A percentile compares a stretch with the other conserved stretches of the same genome.
phyloP scores from a whole-genome alignment of 2,329 filamentous ascomycete genomes.

The Cordyceps cateniannulata region DNA sequence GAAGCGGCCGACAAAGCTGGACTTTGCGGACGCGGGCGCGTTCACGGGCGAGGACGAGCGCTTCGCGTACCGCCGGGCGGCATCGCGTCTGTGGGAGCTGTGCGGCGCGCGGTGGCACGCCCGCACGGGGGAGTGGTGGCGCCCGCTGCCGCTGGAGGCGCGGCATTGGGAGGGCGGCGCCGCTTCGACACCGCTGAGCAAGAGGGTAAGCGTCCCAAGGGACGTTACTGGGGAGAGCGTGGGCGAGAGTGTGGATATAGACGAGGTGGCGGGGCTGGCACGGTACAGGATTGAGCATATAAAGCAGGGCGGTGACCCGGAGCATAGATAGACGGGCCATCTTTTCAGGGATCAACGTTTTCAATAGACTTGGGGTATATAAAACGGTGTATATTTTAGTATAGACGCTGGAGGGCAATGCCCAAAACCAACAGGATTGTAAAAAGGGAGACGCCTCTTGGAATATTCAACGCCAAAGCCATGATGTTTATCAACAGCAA shows the following conservation, averaged over 20 bases:
- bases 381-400: background rate
- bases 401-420: background rate
- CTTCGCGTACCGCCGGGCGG: constrained; percentile 73
- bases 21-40: constrained; percentile 61
- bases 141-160: constrained; percentile 55
- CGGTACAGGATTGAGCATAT: constrained; percentile 31
- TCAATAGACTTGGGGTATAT: background rate
- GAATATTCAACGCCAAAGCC: constrained; percentile 5
- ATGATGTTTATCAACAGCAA: background rate
- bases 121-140: constrained; percentile 62
- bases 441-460: background rate
- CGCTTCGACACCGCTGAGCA: constrained; percentile 19
- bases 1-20: constrained; percentile 29
- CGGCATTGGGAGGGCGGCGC: constrained; percentile 57
- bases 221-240: constrained; percentile 24
- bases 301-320: constrained; percentile 20
- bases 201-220: constrained; percentile 3
- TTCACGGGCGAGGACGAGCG: constrained; percentile 77
- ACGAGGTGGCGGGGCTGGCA: constrained; percentile 33
- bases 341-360: background rate
- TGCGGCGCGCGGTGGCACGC: constrained; percentile 68
- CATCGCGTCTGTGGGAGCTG: constrained; percentile 76
- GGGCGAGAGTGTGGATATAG: constrained; percentile 28
- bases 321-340: background rate
- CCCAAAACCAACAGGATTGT: background rate